Evolutionary conservation across 176 grass and related monocot genomes (phyloP).

Genomic region (Ensete ventricosum): DNA sequence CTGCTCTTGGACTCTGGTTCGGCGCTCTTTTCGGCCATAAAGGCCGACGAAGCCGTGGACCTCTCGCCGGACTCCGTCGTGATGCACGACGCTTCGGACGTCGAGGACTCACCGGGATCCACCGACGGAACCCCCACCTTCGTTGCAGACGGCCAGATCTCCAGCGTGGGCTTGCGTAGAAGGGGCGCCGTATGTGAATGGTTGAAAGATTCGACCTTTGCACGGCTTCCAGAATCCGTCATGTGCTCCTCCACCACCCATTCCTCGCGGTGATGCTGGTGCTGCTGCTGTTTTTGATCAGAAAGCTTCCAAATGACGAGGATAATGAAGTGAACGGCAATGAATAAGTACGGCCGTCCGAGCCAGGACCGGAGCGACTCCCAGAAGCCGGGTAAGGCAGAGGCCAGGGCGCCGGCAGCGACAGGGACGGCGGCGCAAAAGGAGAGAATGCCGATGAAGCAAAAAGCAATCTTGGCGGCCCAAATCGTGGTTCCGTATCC

Average conservation of each 20-base stretch:
- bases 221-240: not conserved
- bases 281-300: conserved; percentile 31
- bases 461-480: conserved; percentile 1
- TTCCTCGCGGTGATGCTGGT: not conserved
- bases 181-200: not conserved
- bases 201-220: not conserved
- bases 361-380: conserved; percentile 33
- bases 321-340: conserved; percentile 13
- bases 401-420: conserved; percentile 23
- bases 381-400: conserved; percentile 32
- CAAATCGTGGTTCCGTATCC: not conserved
- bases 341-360: conserved; percentile 9
- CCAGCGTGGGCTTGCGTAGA: not conserved
- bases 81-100: not conserved
- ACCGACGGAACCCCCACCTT: not conserved
- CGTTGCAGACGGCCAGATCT: not conserved
- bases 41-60: conserved; percentile 11
- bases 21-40: conserved; percentile 11
- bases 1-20: conserved; percentile 9
- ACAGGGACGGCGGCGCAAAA: conserved; percentile 27
- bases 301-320: conserved; percentile 22
- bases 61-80: conserved; percentile 46
- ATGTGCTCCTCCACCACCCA: conserved; percentile 20
- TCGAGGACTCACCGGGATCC: not conserved
- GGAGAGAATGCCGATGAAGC: conserved; percentile 18